Conservation (phyloP, 805 yeast species). For the Diddensiella santjacobensis region DNA sequence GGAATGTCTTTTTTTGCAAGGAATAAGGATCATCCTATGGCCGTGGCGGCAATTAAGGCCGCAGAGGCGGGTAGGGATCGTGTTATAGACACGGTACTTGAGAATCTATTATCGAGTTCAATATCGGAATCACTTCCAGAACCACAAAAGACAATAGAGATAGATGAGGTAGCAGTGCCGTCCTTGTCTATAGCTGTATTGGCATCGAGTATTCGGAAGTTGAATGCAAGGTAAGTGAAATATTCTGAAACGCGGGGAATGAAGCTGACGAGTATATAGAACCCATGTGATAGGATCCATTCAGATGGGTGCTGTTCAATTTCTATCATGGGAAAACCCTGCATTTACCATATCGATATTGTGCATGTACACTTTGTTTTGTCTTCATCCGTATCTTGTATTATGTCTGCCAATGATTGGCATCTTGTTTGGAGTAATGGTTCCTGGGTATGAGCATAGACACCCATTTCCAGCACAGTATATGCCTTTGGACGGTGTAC, state of each 20-base stretch:
- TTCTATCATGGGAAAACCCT: slow-evolving; percentile 74
- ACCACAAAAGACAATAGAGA: not conserved
- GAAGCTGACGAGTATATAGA: slow-evolving; percentile 49
- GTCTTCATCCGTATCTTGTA: slow-evolving; percentile 67
- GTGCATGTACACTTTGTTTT: slow-evolving; percentile 58
- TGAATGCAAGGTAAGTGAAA: slow-evolving; percentile 1
- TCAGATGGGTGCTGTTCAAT: slow-evolving; percentile 57
- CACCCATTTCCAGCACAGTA: slow-evolving; percentile 49
- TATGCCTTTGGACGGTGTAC: slow-evolving; percentile 21
- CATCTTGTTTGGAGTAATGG: slow-evolving; percentile 53
- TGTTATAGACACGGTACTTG: slow-evolving; percentile 3
- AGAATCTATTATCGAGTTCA: not conserved
- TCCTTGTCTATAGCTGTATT: slow-evolving; percentile 57
- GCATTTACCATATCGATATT: slow-evolving; percentile 60
- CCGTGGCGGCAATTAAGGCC: not conserved
- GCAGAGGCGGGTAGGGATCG: not conserved
- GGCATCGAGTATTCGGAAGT: slow-evolving; percentile 40
- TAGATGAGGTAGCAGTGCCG: slow-evolving; percentile 30
- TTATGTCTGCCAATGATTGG: slow-evolving; percentile 59
- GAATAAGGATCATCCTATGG: not conserved
- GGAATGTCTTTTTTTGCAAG: not conserved
- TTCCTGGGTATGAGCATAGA: slow-evolving; percentile 65
- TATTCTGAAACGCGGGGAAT: slow-evolving; percentile 13
- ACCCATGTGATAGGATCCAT: slow-evolving; percentile 54
- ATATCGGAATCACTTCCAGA: not conserved